Evolutionary conservation across 2,329 filamentous ascomycete genomes (phyloP).

Genomic region (Stenocarpella maydis): DNA sequence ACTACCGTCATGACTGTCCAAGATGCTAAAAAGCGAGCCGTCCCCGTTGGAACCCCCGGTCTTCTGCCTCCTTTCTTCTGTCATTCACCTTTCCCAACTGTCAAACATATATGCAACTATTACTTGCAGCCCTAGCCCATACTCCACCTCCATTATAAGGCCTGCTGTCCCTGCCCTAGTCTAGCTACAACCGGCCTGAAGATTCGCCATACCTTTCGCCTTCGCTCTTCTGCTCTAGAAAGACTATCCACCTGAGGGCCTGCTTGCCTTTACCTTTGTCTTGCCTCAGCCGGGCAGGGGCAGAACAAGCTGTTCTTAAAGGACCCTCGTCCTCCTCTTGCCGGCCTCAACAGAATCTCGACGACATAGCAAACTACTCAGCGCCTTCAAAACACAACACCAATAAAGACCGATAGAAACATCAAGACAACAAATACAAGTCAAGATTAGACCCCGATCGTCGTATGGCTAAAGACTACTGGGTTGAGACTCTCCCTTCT

Average conservation of each 20-base stretch:
- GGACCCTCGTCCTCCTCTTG: not conserved
- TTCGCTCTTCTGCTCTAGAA: not conserved
- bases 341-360: not conserved
- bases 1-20: not conserved
- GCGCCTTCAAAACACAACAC: not conserved
- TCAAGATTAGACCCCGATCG: not conserved
- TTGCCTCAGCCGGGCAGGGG: not conserved
- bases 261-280: not conserved
- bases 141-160: constrained; percentile 27
- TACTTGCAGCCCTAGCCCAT: constrained; percentile 25
- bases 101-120: constrained; percentile 31
- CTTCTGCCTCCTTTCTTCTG: constrained; percentile 26
- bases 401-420: not conserved
- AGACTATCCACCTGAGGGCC: not conserved
- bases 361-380: not conserved
- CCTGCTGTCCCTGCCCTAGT: constrained; percentile 13
- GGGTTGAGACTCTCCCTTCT: constrained; percentile 27
- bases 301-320: not conserved
- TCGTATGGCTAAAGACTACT: constrained; percentile 36
- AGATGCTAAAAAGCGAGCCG: constrained; percentile 35
- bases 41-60: constrained; percentile 14
- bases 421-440: not conserved
- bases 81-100: constrained; percentile 28
- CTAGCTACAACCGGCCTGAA: constrained; percentile 28
- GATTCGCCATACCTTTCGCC: constrained; percentile 7